phyloP scores from a whole-genome alignment of 345 rosid species.

The Psidium friedrichsthalianum region DNA sequence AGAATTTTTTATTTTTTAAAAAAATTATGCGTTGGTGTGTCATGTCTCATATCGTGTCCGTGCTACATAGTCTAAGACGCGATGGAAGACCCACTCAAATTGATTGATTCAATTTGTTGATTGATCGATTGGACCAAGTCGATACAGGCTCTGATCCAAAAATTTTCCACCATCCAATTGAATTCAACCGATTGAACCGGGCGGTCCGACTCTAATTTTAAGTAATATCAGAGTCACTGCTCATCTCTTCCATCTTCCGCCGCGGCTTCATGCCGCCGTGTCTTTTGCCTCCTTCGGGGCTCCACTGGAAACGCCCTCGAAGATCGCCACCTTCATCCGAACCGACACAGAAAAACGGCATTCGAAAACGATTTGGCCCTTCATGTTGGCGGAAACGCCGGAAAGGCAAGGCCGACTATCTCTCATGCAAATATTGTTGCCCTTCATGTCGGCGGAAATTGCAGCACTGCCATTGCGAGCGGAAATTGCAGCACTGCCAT shows the following conservation, averaged over 20 bases:
- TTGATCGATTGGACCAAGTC: fast-evolving
- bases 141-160: background rate
- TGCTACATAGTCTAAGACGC: background rate
- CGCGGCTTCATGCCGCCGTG: no score
- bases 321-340: no score
- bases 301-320: background rate
- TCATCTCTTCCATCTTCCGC: background rate
- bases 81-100: fast-evolving
- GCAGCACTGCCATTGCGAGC: background rate
- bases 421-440: background rate
- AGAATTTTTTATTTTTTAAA: no score
- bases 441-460: background rate
- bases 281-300: background rate
- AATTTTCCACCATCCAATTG: background rate
- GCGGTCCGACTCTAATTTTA: background rate
- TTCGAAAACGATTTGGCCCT: no score
- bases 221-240: background rate
- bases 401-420: background rate
- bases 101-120: fast-evolving
- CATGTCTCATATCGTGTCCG: no score
- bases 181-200: background rate
- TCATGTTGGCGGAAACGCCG: background rate
- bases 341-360: no score
- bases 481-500: background rate
- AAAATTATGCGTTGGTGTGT: no score